These are phyloP conservation scores for Nematocida major DNA, from an alignment of 371 early-diverging fungal species.

Conservation along the genomic window DNA sequence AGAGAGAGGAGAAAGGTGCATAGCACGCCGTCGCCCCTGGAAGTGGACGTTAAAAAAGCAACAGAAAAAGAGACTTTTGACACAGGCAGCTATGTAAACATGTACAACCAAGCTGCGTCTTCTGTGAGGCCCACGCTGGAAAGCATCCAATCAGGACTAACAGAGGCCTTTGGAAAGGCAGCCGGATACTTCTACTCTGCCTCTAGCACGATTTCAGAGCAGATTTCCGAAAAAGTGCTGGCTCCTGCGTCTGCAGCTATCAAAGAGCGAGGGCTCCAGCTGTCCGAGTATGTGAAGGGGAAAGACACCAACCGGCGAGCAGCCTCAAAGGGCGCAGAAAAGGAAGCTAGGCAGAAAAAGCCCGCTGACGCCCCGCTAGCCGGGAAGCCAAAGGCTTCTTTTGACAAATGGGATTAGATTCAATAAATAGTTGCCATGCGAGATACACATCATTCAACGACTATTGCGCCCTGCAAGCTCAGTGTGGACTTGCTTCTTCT, in stretches of 20 bases:
- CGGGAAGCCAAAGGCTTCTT: not conserved
- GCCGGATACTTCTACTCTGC: slow-evolving; percentile 39
- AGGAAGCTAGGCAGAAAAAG: not conserved
- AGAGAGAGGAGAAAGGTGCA: not conserved
- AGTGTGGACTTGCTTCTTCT: no score
- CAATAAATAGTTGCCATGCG: not conserved
- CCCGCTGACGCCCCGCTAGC: not conserved
- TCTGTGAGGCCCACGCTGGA: not conserved
- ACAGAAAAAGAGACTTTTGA: not conserved
- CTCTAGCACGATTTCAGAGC: slow-evolving; percentile 7
- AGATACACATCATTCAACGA: no score
- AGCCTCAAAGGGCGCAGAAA: not conserved
- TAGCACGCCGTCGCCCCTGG: not conserved
- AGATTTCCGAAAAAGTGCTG: slow-evolving; percentile 44
- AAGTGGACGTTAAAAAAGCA: not conserved
- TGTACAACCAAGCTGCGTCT: not conserved
- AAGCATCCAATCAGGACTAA: not conserved
- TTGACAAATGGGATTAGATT: slow-evolving; percentile 20
- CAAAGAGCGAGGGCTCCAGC: slow-evolving; percentile 13
- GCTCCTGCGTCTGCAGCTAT: slow-evolving; percentile 11
- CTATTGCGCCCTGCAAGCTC: no score
- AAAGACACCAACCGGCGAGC: slow-evolving; percentile 4
- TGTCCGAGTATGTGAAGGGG: slow-evolving; percentile 30
- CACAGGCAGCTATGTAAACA: not conserved
- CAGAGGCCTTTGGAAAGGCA: slow-evolving; percentile 8